Conservation (phyloP, 2,329 filamentous ascomycete species). For the Aspergillus tamarii region DNA sequence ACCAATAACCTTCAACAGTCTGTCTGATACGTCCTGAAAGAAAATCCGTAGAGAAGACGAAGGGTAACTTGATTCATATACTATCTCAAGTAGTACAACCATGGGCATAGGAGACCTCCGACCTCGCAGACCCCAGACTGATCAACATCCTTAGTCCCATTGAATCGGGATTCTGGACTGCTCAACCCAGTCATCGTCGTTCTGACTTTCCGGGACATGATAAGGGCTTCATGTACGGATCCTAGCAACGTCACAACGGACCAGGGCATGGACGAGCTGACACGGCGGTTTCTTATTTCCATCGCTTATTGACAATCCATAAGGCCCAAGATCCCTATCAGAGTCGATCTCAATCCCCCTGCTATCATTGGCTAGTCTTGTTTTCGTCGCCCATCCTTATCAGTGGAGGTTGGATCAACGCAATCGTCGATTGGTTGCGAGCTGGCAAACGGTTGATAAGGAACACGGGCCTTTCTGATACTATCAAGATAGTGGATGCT, state of each 20-base stretch:
- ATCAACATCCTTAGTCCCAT: slow-evolving; percentile 8
- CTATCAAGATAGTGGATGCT: slow-evolving; percentile 6
- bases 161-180: slow-evolving; percentile 1
- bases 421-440: slow-evolving; percentile 6
- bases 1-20: not conserved
- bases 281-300: not conserved
- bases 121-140: slow-evolving; percentile 22
- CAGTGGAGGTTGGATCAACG: slow-evolving; percentile 1
- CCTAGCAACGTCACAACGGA: not conserved
- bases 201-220: not conserved
- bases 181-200: not conserved
- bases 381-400: slow-evolving; percentile 13
- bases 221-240: slow-evolving; percentile 6
- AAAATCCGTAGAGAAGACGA: not conserved
- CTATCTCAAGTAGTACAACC: not conserved
- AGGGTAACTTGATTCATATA: not conserved
- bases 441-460: slow-evolving; percentile 7
- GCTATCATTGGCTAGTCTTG: slow-evolving; percentile 5
- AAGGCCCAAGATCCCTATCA: not conserved
- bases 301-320: slow-evolving; percentile 5
- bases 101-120: slow-evolving; percentile 15
- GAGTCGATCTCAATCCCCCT: not conserved
- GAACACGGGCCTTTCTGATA: not conserved
- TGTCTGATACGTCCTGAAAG: not conserved
- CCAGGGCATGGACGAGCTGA: not conserved